A percentile compares a stretch with the other conserved stretches of the same genome.
These are phyloP conservation scores for Heritiera littoralis DNA, from an alignment of 345 rosid genomes.

Conservation along the genomic window DNA sequence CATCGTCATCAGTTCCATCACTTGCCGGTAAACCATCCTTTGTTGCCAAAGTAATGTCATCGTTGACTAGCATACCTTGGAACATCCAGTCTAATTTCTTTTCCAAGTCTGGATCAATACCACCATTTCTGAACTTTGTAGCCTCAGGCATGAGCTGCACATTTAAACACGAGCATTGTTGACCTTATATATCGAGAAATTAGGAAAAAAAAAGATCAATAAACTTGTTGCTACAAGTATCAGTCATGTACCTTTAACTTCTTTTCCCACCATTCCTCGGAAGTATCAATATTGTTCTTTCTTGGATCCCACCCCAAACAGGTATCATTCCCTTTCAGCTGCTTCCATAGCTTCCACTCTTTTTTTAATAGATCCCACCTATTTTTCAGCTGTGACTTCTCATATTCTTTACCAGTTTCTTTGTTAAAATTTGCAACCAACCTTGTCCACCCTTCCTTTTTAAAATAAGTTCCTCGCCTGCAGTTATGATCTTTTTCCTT, in stretches of 20 bases:
- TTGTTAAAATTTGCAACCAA: slow-evolving; percentile 20
- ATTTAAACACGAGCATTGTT: neutral
- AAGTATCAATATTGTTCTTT: slow-evolving; percentile 17
- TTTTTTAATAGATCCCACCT: slow-evolving; percentile 21
- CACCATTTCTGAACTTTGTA: slow-evolving; percentile 16
- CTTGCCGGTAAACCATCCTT: neutral
- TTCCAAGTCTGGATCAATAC: slow-evolving; percentile 20
- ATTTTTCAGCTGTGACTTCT: slow-evolving; percentile 21
- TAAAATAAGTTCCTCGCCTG: slow-evolving; percentile 17
- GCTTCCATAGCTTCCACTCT: slow-evolving; percentile 23
- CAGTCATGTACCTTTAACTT: slow-evolving; percentile 13
- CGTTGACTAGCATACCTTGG: neutral
- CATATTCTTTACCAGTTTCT: slow-evolving; percentile 20
- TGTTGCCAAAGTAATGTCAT: neutral
- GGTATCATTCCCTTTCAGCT: slow-evolving; percentile 10
- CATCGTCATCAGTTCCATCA: slow-evolving; percentile 20
- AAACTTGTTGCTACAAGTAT: neutral
- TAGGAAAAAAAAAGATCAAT: neutral
- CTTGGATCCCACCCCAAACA: slow-evolving; percentile 12
- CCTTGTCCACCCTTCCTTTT: slow-evolving; percentile 23
- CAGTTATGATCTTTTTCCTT: slow-evolving; percentile 19
- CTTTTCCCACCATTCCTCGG: slow-evolving; percentile 21
- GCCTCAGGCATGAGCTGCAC: slow-evolving; percentile 13
- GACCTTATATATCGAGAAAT: neutral
- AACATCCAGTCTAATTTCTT: slow-evolving; percentile 18